Conservation (phyloP, 768 basidiomycete species). For the Psilocybe subaeruginosa region DNA sequence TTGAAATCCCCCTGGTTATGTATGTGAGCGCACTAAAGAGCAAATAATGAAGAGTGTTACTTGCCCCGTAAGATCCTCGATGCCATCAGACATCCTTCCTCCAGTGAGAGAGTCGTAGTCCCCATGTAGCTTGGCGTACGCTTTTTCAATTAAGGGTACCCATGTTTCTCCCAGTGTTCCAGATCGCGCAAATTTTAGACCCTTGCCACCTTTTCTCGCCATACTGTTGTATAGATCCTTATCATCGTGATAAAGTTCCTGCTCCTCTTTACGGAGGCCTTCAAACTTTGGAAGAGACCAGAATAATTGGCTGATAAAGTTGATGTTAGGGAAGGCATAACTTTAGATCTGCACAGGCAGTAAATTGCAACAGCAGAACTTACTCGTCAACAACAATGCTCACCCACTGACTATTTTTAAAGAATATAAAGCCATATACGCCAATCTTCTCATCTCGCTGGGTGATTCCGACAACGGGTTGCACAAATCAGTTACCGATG, state of each 20-base stretch:
- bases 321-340: background rate
- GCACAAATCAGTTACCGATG: background rate
- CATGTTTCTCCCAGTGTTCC: constrained; percentile 45
- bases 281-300: constrained; percentile 47
- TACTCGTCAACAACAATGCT: constrained; percentile 54
- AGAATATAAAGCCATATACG: constrained; percentile 57
- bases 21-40: background rate
- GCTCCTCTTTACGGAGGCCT: constrained; percentile 33
- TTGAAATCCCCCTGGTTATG: constrained; percentile 39
- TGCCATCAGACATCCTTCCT: constrained; percentile 43
- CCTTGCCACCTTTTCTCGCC: constrained; percentile 38
- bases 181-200: constrained; percentile 42
- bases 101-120: constrained; percentile 37
- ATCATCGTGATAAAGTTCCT: constrained; percentile 44
- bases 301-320: constrained; percentile 37
- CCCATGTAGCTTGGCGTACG: constrained; percentile 53
- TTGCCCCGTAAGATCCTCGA: constrained; percentile 58
- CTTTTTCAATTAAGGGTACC: constrained; percentile 54
- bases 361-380: constrained; percentile 12
- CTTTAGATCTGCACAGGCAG: background rate
- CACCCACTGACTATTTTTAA: constrained; percentile 46
- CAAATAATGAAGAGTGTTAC: constrained; percentile 5
- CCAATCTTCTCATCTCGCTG: constrained; percentile 49
- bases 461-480: background rate
- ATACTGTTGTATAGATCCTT: constrained; percentile 38